Evolutionary conservation across 345 rosid genomes (phyloP).

Genomic region (Trapa bicornis): DNA sequence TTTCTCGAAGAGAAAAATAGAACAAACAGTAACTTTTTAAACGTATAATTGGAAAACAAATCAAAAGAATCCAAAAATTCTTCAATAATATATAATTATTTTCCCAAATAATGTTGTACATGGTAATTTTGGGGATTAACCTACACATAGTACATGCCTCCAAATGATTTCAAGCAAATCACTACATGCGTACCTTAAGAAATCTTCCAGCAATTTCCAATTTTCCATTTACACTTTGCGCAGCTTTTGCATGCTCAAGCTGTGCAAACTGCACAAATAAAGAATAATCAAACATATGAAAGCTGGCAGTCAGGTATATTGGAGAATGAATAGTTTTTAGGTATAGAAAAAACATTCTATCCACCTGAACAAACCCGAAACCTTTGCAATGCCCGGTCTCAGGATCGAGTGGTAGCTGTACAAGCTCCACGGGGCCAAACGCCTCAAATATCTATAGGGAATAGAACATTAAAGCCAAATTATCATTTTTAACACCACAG

Average conservation of each 20-base stretch:
- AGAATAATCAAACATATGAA: background rate
- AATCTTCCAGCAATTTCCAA: constrained; percentile 85
- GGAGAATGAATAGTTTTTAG: background rate
- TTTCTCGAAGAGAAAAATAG: background rate
- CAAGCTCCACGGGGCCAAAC: constrained; percentile 90
- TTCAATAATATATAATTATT: background rate
- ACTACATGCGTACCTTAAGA: constrained; percentile 46
- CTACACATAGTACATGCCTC: background rate
- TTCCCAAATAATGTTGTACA: background rate
- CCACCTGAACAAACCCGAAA: constrained; percentile 88
- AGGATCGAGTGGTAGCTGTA: constrained; percentile 83
- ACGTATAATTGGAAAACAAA: background rate
- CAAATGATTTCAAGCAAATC: background rate
- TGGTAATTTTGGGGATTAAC: background rate
- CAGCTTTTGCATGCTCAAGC: constrained; percentile 82
- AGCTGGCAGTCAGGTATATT: background rate
- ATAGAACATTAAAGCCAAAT: background rate
- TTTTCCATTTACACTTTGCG: constrained; percentile 81
- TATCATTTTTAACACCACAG: too few species aligned
- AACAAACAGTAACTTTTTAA: background rate
- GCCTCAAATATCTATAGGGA: constrained; percentile 69
- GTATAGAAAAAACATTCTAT: constrained; percentile 12
- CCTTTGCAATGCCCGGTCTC: constrained; percentile 97
- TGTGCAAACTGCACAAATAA: constrained; percentile 56
- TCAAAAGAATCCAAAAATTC: background rate